Conservation (phyloP, 2,329 filamentous ascomycete genomes). For the Rhynchosporium graminicola region DNA sequence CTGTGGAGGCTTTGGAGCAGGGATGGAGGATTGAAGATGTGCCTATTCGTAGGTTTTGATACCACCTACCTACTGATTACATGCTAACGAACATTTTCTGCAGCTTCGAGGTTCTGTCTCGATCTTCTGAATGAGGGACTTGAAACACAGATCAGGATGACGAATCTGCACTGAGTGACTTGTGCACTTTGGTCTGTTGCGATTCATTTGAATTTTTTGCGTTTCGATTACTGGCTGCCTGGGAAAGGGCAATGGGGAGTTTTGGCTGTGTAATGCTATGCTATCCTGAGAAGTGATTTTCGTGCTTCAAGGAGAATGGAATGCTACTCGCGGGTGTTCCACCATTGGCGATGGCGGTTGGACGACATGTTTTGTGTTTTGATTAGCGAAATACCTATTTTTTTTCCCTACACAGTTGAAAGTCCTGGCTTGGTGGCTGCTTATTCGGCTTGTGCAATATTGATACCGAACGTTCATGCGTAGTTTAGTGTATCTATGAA, state of each 20-base stretch:
- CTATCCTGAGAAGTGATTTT: background rate
- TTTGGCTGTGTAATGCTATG: background rate
- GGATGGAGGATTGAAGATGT: conserved; percentile 32
- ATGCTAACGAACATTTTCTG: conserved; percentile 2
- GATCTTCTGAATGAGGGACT: conserved; percentile 39
- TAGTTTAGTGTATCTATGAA: background rate
- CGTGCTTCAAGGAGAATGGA: background rate
- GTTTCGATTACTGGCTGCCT: background rate
- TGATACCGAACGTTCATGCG: too few relatives aligned
- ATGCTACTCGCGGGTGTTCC: background rate
- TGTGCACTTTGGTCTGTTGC: background rate
- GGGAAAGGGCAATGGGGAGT: too few relatives aligned
- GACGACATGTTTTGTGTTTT: conserved; percentile 8
- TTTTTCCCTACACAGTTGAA: too few relatives aligned
- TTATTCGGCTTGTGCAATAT: conserved; percentile 4
- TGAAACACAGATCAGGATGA: conserved; percentile 30
- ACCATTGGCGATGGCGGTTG: conserved; percentile 18
- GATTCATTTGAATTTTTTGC: background rate
- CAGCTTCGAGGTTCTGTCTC: conserved; percentile 38
- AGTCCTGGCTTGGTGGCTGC: background rate
- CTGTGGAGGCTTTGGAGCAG: conserved; percentile 37
- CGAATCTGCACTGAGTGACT: background rate
- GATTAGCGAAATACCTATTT: conserved; percentile 12
- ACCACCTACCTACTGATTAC: too few relatives aligned
- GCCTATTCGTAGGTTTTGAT: conserved; percentile 33